phyloP scores from a whole-genome alignment of 257 asterid genomes.

The Dorcoceras hygrometricum region DNA sequence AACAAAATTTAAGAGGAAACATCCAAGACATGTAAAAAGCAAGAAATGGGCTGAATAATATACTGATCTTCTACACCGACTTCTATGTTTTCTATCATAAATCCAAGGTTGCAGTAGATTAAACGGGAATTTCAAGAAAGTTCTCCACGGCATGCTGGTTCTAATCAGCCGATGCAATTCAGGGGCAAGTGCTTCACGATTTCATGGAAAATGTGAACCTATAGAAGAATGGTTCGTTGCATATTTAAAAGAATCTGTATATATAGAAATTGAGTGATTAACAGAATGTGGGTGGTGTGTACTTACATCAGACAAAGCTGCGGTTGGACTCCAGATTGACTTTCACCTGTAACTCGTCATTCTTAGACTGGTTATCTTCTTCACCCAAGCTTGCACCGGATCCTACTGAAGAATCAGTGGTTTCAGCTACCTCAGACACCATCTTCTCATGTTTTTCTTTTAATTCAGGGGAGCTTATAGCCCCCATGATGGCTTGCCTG shows the following conservation, averaged over 20 bases:
- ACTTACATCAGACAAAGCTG: slow-evolving; percentile 46
- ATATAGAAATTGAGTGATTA: neutral
- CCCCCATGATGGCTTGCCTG: slow-evolving; percentile 50
- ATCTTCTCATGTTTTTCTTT: slow-evolving; percentile 58
- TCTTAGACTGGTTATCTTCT: slow-evolving; percentile 25
- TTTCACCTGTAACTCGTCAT: slow-evolving; percentile 25
- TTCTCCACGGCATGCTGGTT: slow-evolving; percentile 14
- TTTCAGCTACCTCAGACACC: slow-evolving; percentile 44
- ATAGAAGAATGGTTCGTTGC: slow-evolving; percentile 10
- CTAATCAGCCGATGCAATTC: slow-evolving; percentile 25
- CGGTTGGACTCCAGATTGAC: slow-evolving; percentile 36
- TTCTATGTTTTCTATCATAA: neutral
- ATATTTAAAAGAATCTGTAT: neutral
- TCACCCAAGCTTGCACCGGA: slow-evolving; percentile 45
- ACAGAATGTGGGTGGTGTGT: neutral
- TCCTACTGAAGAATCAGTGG: slow-evolving; percentile 38
- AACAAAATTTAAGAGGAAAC: slow-evolving; percentile 4
- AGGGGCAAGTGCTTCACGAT: slow-evolving; percentile 34
- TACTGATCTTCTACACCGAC: slow-evolving; percentile 5
- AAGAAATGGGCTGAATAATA: slow-evolving; percentile 1
- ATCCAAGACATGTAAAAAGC: neutral
- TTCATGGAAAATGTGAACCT: slow-evolving; percentile 28
- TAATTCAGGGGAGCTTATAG: slow-evolving; percentile 44
- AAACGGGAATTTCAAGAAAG: slow-evolving; percentile 15
- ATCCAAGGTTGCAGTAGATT: neutral